Evolutionary conservation across 345 rosid genomes (phyloP), one percentile per base, ranked within the genome.

Genomic region (Turnera subulata): DNA sequence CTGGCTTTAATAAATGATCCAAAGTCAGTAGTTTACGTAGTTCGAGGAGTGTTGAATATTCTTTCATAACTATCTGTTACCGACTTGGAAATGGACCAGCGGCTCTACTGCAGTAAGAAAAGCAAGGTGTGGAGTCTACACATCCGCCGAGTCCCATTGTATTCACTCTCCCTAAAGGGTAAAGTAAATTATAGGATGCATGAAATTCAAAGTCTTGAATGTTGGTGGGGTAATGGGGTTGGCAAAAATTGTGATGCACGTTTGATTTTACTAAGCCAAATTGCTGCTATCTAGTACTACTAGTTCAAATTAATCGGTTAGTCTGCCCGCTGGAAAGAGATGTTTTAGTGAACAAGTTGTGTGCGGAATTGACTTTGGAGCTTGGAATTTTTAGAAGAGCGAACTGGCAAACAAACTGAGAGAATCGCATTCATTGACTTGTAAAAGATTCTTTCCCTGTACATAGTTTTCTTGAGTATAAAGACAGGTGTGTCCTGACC

Each of bases 91-190:
- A 17, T 0, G 11, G 9, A 4, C 11, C 1, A 3, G 4, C 26
- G 52, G 40, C 61, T 29, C 39, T 57, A 43, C 2, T 37, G 1
- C 4, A 1, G 37, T 42, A 12, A 18, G 48, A 57, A 46, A 57
- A 29, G 52, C 48, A 17, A 43, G 25, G 22, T 24, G 21, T 17
- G 38, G 19, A 26, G 35, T 9, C 10, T 10, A n/a, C 38, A 11
- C 22, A 23, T 25, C 25, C 22, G 61, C 61, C 50, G 50, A 44
- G 50, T 56, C 61, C 26, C 61, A 25, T 24, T 10, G 21, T n/a
- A n/a, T 19, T 46, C 21, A 0, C 24, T 19, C 10, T 26, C 10
- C n/a, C 35, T 18, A 26, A 10, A 13, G 10, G 20, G 7, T 12
- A 5, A 26, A 13, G 33, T 2, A 23, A n/a, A 22, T 9, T 6